Percentiles rank a stretch among this genome's conserved stretches.
Evolutionary conservation across 345 rosid genomes (phyloP).

Genomic region (Erodium maritimum): DNA sequence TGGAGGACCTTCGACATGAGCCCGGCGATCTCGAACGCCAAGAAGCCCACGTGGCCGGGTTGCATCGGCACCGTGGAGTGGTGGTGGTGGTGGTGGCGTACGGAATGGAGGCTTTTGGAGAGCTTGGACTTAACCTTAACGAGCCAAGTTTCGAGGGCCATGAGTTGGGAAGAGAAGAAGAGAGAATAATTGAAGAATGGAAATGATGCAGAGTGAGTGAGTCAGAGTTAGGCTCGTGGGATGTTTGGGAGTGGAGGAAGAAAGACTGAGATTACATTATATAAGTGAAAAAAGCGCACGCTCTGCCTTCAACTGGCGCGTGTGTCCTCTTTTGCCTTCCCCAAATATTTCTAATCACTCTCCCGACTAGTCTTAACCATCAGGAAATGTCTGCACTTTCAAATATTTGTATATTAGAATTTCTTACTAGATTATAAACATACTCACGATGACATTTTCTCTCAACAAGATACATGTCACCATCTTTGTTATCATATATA

Average conservation of each 20-base stretch:
- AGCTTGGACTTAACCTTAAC: conserved; percentile 57
- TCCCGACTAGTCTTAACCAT: too few relatives aligned
- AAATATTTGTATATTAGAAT: too few relatives aligned
- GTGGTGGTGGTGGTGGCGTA: conserved; percentile 2
- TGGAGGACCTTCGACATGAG: conserved; percentile 84
- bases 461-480: too few relatives aligned
- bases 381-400: too few relatives aligned
- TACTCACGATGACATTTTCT: too few relatives aligned
- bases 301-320: too few relatives aligned
- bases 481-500: too few relatives aligned
- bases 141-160: conserved; percentile 90
- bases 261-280: too few relatives aligned
- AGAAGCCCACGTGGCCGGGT: conserved; percentile 33
- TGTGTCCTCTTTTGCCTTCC: too few relatives aligned
- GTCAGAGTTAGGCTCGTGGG: conserved; percentile 39
- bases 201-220: conserved; percentile 11
- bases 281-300: too few relatives aligned
- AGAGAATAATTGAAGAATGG: conserved; percentile 18
- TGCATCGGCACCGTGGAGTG: conserved; percentile 9
- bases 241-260: conserved; percentile 20
- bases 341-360: too few relatives aligned
- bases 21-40: conserved; percentile 70
- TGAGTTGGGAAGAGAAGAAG: conserved; percentile 10
- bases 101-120: conserved; percentile 41
- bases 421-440: too few relatives aligned